Evolutionary conservation across 2,329 filamentous ascomycete species (phyloP), one percentile per base, ranked within the genome.

Genomic region (Purpureocillium takamizusanense): DNA sequence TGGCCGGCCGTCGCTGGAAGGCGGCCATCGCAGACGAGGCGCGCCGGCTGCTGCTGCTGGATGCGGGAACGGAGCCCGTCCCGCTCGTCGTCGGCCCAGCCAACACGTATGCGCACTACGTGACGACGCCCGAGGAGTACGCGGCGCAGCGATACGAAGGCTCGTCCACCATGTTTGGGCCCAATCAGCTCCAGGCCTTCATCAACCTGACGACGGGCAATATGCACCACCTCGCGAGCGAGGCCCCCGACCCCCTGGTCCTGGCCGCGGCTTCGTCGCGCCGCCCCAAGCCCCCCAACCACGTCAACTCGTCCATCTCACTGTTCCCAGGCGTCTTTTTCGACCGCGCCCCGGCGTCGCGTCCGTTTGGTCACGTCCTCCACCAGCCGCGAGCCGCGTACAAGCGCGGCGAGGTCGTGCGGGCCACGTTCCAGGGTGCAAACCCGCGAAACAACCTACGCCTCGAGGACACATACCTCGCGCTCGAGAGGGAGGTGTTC

Each of bases 391-490:
- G 61, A 1, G 53, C 69, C 9, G 61, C 65, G 1, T 86, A 86
- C 54, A 46, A 60, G 1, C 61, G 72, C 7, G 86, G 86, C 3
- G 69, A 76, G 25, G 65, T 66, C 4, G 76, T 89, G 33, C 71
- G 65, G 13, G 82, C 73, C 0, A 78, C 70, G 0, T 95, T 95
- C 57, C 76, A 90, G 3, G 90, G 82, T 11, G 89, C 89, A 1
- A 95, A 95, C 51, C 90, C 90, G 13, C 76, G 90, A 15, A 95
- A 95, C 57, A 84, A 95, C 46, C 74, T 95, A 17, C 76, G 79
- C 2, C 75, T 86, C 2, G 89, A 86, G 51, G 72, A 70, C 4
- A 94, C 87, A 0, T 95, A 79, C 57, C 81, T 81, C 0, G 76
- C 83, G 0, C 74, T 95, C 1, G 88, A 95, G 65, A 68, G 68